Percentiles rank a stretch among this genome's conserved stretches.
Evolutionary conservation across 129 eudicot species (phyloP).

Genomic region (Helichrysum umbraculigerum): DNA sequence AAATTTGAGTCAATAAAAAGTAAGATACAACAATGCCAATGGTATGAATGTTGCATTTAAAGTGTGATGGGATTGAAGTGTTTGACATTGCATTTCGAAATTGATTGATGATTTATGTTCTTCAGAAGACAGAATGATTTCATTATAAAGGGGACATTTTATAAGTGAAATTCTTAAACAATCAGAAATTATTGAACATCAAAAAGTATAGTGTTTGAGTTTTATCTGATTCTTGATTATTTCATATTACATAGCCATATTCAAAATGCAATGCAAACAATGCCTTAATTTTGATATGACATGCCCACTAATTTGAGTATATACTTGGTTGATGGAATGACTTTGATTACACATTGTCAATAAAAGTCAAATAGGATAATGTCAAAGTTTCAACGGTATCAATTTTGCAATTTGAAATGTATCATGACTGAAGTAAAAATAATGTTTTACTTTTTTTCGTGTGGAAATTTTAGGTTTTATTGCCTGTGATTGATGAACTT

Average conservation of each 20-base stretch:
- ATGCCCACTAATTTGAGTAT: too few species aligned
- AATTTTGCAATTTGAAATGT: constrained; percentile 13
- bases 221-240: too few species aligned
- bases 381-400: background rate
- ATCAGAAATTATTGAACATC: too few species aligned
- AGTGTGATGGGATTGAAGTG: background rate
- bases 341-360: too few species aligned
- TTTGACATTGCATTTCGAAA: background rate
- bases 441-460: constrained; percentile 3
- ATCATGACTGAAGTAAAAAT: background rate
- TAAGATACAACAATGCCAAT: background rate
- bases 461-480: constrained; percentile 53
- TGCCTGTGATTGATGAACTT: constrained; percentile 81
- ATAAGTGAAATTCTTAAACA: too few species aligned
- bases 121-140: background rate
- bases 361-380: background rate
- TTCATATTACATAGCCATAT: too few species aligned
- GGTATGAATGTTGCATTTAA: background rate
- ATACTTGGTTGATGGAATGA: too few species aligned
- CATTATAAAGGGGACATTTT: background rate
- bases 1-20: background rate
- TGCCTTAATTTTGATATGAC: too few species aligned
- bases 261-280: too few species aligned
- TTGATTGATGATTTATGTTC: background rate
- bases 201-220: too few species aligned